phyloP scores from a whole-genome alignment of 2,329 filamentous ascomycete genomes.

The Phoma herbarum region DNA sequence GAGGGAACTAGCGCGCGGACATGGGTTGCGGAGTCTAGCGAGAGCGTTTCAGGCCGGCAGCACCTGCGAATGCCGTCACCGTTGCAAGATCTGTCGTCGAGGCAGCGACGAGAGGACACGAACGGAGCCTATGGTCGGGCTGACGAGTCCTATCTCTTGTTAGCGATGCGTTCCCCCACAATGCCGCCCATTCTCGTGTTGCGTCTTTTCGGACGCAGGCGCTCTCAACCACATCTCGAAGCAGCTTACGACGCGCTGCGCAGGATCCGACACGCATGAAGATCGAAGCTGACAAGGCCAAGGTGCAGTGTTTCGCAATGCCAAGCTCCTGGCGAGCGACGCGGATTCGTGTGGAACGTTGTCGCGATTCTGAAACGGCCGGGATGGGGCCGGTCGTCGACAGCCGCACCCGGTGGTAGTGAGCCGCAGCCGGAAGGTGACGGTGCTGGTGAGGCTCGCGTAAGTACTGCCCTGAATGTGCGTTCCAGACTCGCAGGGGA shows the following conservation, averaged over 20 bases:
- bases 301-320: constrained; percentile 35
- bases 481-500: not conserved
- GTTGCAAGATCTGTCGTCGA: constrained; percentile 5
- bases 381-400: constrained; percentile 2
- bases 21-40: constrained; percentile 29
- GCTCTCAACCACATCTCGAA: constrained; percentile 13
- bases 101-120: not conserved
- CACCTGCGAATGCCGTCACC: constrained; percentile 19
- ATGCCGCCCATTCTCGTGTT: not conserved
- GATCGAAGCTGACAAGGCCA: constrained; percentile 31
- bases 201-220: not conserved
- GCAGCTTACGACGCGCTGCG: constrained; percentile 24
- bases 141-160: not conserved
- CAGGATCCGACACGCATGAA: constrained; percentile 24
- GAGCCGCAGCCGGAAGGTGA: not conserved
- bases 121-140: not conserved
- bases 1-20: constrained; percentile 31
- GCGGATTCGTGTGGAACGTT: constrained; percentile 3
- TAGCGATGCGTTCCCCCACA: not conserved
- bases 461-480: not conserved
- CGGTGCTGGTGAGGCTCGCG: not conserved
- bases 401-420: not conserved
- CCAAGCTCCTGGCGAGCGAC: constrained; percentile 31
- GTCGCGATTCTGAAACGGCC: constrained; percentile 33
- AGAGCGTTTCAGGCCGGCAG: constrained; percentile 36